Base-by-base conservation (phyloP, 495 filamentous ascomycete genomes). In the Pyrenula massariospora region DNA sequence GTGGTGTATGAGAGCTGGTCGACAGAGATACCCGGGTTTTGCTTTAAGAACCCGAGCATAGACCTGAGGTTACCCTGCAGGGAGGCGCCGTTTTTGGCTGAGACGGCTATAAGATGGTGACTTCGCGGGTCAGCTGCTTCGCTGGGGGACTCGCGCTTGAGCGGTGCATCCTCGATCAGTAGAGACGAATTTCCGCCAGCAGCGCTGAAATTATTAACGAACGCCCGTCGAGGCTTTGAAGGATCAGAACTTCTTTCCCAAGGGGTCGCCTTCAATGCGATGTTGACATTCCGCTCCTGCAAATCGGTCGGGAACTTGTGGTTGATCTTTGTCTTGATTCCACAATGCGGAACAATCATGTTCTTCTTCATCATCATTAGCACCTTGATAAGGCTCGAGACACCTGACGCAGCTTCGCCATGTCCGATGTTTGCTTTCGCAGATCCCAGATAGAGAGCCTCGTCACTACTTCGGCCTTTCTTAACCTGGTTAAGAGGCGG, bases 401-500 rank as follows among this genome's bases (percentile, higher is more conserved):
- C 74, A 25, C 88, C 88, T 50, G 88, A 90, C 2, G 85, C 87
- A 52, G 87, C 84, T 59, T 91, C 88, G 5, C 81, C 85, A 70
- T 93, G 88, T 1, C 88, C 88, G n/a, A 92, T 73, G 56, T 91
- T 91, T 1, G 88, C 79, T 65, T 92, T 92, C 31, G 89, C 82
- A 0, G 91, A 83, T n/a, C 91, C 92, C 1, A 96, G 75, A 60
- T 88, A 82, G 3, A 96, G 79, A 0, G 88, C 82, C 15, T 42
- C 31, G 15, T 42, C 31, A 42, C 31, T 42, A 15, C 31, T 21
- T 21, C 50, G 59, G 77, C 73, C 31, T 15, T 42, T 42, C 31
- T 42, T 42, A 19, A 52, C 50, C 60, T 77, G 73, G 24, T 82
- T 76, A 62, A 84, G 70, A 20, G 73, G 75, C 1, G 90, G 87